A percentile compares a stretch with the other conserved stretches of the same genome.
phyloP scores from a whole-genome alignment of 345 rosid species.

The Salix exigua region DNA sequence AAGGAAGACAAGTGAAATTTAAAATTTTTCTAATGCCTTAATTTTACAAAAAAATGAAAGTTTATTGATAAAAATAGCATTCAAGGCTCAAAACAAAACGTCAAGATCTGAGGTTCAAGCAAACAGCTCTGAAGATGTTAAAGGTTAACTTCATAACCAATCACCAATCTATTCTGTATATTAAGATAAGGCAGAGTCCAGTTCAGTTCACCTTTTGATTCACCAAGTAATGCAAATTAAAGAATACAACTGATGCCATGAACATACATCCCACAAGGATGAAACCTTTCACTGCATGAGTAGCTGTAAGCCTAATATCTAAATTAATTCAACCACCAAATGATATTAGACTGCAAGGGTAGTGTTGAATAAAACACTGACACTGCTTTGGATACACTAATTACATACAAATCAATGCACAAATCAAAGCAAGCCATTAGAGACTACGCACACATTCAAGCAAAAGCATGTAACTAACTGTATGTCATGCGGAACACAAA shows the following conservation, averaged over 20 bases:
- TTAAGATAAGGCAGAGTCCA: background rate
- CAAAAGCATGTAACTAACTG: background rate
- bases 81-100: background rate
- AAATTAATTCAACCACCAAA: background rate
- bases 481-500: background rate
- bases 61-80: background rate
- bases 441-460: background rate
- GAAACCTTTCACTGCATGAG: background rate
- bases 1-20: background rate
- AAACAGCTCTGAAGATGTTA: background rate
- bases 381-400: background rate
- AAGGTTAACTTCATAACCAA: background rate
- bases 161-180: background rate
- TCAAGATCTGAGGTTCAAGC: background rate
- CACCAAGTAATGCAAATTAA: background rate
- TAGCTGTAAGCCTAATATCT: background rate
- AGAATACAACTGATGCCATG: background rate
- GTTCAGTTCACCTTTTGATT: background rate
- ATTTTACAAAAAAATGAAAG: background rate
- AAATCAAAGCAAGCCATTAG: background rate
- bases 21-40: too few species aligned
- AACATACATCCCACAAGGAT: background rate
- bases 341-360: background rate
- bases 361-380: background rate
- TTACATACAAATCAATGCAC: background rate